A percentile compares a stretch with the other conserved stretches of the same genome.
These are phyloP conservation scores for Candida pseudoglaebosa DNA, from an alignment of 805 yeast species.

Conservation along the genomic window DNA sequence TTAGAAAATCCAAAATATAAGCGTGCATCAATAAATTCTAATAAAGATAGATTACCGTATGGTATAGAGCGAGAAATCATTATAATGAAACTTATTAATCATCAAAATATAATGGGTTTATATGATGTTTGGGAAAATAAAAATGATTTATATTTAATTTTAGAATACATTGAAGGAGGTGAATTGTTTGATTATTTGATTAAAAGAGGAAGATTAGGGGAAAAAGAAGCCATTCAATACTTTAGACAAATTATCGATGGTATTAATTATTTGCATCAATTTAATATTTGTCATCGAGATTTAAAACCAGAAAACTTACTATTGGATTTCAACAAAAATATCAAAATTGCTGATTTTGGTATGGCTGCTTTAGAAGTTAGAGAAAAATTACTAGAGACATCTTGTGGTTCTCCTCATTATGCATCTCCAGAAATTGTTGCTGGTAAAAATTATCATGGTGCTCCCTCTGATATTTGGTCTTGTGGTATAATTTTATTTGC, in stretches of 20 bases:
- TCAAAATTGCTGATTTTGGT: constrained; percentile 97
- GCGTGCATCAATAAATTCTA: constrained; percentile 31
- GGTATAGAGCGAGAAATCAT: constrained; percentile 86
- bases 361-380: constrained; percentile 95
- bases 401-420: constrained; percentile 98
- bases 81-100: constrained; percentile 76
- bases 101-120: constrained; percentile 72
- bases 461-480: constrained; percentile 97
- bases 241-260: constrained; percentile 85
- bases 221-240: constrained; percentile 84
- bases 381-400: constrained; percentile 81
- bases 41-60: constrained; percentile 59
- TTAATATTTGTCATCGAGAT: constrained; percentile 86
- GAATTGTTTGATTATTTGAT: constrained; percentile 90
- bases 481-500: constrained; percentile 96
- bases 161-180: constrained; percentile 97
- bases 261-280: constrained; percentile 77
- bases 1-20: constrained; percentile 45
- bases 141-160: constrained; percentile 75
- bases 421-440: constrained; percentile 98
- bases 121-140: constrained; percentile 88
- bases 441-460: constrained; percentile 92
- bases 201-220: constrained; percentile 83
- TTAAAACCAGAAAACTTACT: constrained; percentile 77
- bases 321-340: constrained; percentile 78